Percentiles rank a stretch among this genome's conserved stretches.
Evolutionary conservation across 345 rosid genomes (phyloP).

Genomic region (Noccaea bulbosa): DNA sequence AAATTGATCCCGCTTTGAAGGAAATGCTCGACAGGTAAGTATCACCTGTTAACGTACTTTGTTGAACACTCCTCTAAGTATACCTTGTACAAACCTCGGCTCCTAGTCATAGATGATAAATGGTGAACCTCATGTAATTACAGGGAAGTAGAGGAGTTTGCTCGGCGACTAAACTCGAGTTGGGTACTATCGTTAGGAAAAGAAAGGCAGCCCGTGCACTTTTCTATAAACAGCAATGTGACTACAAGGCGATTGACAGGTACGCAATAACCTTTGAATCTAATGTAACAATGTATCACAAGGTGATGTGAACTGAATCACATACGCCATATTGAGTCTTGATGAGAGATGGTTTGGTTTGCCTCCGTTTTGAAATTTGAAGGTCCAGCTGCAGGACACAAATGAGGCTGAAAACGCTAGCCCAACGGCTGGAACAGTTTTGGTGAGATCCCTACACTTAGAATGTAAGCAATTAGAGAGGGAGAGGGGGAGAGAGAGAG

Average conservation of each 20-base stretch:
- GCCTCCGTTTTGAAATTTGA: constrained; percentile 34
- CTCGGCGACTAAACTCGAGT: constrained; percentile 85
- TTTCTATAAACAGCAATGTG: constrained; percentile 61
- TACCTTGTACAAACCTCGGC: not conserved
- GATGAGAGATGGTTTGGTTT: constrained; percentile 35
- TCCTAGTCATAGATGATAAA: not conserved
- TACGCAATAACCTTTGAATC: constrained; percentile 28
- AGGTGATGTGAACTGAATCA: constrained; percentile 12
- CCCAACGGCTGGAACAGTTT: constrained; percentile 44
- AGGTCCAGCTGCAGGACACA: constrained; percentile 45
- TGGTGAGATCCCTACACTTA: constrained; percentile 38
- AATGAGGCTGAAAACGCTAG: constrained; percentile 38
- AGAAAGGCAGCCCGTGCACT: constrained; percentile 57
- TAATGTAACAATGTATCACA: not conserved
- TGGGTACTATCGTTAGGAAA: constrained; percentile 74
- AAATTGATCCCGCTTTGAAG: constrained; percentile 83
- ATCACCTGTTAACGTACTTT: not conserved
- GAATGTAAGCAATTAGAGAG: constrained; percentile 44
- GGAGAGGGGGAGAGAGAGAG: too few relatives aligned
- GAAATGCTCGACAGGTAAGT: constrained; percentile 85
- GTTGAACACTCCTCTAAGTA: constrained; percentile 6
- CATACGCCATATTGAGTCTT: constrained; percentile 26
- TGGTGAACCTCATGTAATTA: constrained; percentile 17
- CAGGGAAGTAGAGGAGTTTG: constrained; percentile 97
- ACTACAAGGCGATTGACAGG: constrained; percentile 56